Conservation (phyloP, 805 yeast genomes). For the Lachancea lanzarotensis region DNA sequence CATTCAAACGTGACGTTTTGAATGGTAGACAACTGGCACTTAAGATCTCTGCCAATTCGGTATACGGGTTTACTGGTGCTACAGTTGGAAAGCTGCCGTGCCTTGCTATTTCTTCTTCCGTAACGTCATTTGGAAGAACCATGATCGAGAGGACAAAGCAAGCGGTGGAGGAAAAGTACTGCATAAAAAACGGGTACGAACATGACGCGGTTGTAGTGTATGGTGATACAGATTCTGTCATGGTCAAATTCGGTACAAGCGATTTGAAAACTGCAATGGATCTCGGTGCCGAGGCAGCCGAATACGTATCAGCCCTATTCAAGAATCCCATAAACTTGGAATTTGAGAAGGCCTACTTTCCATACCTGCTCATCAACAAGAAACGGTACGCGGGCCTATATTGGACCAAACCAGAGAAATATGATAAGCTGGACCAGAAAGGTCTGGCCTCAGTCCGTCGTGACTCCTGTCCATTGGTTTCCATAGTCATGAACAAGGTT, state of each 20-base stretch:
- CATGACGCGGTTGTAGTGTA: slow-evolving; percentile 86
- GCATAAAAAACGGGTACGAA: slow-evolving; percentile 74
- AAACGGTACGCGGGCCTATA: slow-evolving; percentile 95
- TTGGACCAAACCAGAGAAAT: slow-evolving; percentile 91
- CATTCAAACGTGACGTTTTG: slow-evolving; percentile 85
- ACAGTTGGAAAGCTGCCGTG: slow-evolving; percentile 97
- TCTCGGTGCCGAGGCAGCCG: slow-evolving; percentile 93
- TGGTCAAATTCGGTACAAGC: slow-evolving; percentile 89
- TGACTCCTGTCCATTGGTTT: slow-evolving; percentile 93
- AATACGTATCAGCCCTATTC: slow-evolving; percentile 69
- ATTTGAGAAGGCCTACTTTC: slow-evolving; percentile 94
- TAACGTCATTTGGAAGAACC: slow-evolving; percentile 90
- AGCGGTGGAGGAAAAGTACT: slow-evolving; percentile 75
- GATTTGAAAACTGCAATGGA: slow-evolving; percentile 83
- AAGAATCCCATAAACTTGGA: slow-evolving; percentile 86
- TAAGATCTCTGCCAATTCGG: slow-evolving; percentile 96
- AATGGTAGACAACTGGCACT: slow-evolving; percentile 97
- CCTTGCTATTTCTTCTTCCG: slow-evolving; percentile 90
- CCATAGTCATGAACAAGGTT: slow-evolving; percentile 88
- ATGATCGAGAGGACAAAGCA: slow-evolving; percentile 92
- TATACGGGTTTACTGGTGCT: slow-evolving; percentile 98
- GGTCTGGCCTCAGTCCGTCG: slow-evolving; percentile 98
- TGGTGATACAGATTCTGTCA: slow-evolving; percentile 99
- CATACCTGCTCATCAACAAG: slow-evolving; percentile 88
- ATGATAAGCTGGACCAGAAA: slow-evolving; percentile 95